Evolutionary conservation across 1,284 basidiomycete species (phyloP).

Genomic region (Sporisorium sorghi): DNA sequence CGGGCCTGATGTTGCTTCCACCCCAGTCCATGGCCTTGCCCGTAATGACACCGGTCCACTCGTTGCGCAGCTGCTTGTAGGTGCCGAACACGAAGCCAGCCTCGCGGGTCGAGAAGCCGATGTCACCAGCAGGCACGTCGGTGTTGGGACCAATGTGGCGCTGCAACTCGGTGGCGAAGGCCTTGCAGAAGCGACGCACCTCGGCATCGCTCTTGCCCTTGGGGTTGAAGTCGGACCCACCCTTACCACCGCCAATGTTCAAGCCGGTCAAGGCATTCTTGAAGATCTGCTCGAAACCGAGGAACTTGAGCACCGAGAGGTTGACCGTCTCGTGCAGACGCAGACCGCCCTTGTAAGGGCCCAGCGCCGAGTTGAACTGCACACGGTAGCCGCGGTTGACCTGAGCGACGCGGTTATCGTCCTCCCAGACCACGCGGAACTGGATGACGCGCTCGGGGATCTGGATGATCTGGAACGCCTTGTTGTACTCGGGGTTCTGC

Average conservation of each 20-base stretch:
- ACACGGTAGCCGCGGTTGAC: constrained; percentile 83
- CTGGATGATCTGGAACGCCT: constrained; percentile 78
- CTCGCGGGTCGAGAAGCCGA: constrained; percentile 74
- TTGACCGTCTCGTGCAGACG: constrained; percentile 84
- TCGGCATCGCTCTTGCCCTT: constrained; percentile 83
- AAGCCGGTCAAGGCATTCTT: constrained; percentile 85
- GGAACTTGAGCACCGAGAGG: constrained; percentile 86
- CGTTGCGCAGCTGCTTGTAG: constrained; percentile 81
- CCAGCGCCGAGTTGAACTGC: constrained; percentile 85
- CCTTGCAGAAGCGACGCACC: constrained; percentile 78
- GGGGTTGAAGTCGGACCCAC: constrained; percentile 79
- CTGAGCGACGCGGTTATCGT: constrained; percentile 74
- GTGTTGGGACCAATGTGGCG: constrained; percentile 73
- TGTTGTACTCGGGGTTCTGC: constrained; percentile 79
- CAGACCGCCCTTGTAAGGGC: constrained; percentile 85
- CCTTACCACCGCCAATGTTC: constrained; percentile 78
- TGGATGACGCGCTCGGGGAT: constrained; percentile 81
- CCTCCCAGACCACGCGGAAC: constrained; percentile 78
- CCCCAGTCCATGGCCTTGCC: constrained; percentile 82
- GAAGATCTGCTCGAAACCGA: constrained; percentile 85
- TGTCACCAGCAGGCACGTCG: constrained; percentile 84
- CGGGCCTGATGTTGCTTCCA: constrained; percentile 59
- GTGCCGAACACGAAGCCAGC: constrained; percentile 57
- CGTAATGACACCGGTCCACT: constrained; percentile 81
- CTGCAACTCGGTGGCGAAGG: constrained; percentile 55